A percentile compares a stretch with the other conserved stretches of the same genome.
Conservation (phyloP, 768 basidiomycete genomes). For the Tubosaeta brunneosetosa region DNA sequence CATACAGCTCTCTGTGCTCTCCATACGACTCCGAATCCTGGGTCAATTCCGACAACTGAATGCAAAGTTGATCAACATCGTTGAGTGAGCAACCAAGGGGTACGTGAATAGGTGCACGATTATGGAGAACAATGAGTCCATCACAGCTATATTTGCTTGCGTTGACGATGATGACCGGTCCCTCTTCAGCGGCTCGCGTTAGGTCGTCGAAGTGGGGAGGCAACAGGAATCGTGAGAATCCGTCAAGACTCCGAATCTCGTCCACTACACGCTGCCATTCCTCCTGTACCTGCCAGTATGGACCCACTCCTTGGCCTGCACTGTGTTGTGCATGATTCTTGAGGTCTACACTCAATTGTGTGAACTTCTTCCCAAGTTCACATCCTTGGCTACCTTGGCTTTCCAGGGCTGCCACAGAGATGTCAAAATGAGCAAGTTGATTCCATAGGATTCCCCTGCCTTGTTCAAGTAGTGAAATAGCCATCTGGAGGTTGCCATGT, state of each 20-base stretch:
- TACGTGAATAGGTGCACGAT: background rate
- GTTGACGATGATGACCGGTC: background rate
- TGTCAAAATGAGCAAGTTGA: background rate
- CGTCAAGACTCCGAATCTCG: background rate
- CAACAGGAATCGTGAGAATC: background rate
- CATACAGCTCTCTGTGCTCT: background rate
- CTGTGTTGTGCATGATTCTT: background rate
- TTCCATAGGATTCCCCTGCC: background rate
- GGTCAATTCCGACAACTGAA: background rate
- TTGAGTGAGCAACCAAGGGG: background rate
- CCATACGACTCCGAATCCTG: background rate
- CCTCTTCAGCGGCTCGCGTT: background rate
- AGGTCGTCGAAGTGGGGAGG: background rate
- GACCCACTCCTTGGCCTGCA: background rate
- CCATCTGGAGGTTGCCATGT: background rate
- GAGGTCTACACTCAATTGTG: background rate
- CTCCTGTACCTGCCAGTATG: background rate
- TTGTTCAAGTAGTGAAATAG: background rate
- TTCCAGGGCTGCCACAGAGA: background rate
- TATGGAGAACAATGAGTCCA: background rate
- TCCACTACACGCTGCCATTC: background rate
- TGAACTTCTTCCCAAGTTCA: background rate
- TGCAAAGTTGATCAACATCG: background rate
- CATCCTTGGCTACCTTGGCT: background rate
- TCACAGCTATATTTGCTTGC: background rate